A percentile compares a stretch with the other conserved stretches of the same genome.
phyloP scores from a whole-genome alignment of 2,329 filamentous ascomycete genomes.

The Fusarium longipes region DNA sequence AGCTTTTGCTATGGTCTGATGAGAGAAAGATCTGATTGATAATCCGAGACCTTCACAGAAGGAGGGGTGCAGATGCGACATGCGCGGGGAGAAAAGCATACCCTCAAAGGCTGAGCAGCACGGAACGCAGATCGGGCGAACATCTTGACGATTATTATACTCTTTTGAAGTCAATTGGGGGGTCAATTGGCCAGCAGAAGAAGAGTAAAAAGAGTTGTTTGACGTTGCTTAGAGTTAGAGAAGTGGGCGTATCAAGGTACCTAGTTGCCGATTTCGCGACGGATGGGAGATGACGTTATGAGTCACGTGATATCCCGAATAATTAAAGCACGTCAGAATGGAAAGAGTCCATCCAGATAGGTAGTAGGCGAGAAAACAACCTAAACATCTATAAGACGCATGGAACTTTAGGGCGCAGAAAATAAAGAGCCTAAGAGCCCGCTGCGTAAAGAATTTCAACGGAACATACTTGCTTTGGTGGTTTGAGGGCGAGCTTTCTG shows the following conservation, averaged over 20 bases:
- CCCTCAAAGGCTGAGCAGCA: conserved; percentile 72
- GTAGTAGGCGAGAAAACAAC: too few relatives aligned
- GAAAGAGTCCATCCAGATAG: too few relatives aligned
- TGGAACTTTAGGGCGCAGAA: too few relatives aligned
- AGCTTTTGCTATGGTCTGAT: background rate
- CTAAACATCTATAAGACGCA: too few relatives aligned
- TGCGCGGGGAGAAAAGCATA: conserved; percentile 53
- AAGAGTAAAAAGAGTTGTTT: conserved; percentile 19
- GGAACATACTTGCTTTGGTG: too few relatives aligned
- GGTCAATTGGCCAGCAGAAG: conserved; percentile 35
- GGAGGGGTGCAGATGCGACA: conserved; percentile 8
- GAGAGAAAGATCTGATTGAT: conserved; percentile 19
- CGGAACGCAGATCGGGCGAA: conserved; percentile 74
- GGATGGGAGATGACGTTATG: conserved; percentile 35
- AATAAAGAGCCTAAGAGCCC: too few relatives aligned
- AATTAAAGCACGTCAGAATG: background rate
- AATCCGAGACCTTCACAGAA: conserved; percentile 11
- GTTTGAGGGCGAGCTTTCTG: too few relatives aligned
- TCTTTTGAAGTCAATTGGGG: conserved; percentile 39
- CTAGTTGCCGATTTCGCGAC: conserved; percentile 24
- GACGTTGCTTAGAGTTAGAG: conserved; percentile 18
- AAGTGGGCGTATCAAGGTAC: conserved; percentile 29
- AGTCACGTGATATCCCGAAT: conserved; percentile 36
- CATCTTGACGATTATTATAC: conserved; percentile 60
- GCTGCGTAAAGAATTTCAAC: too few relatives aligned